Conservation (phyloP, 441 rosid genomes). For the Jatropha podagrica region DNA sequence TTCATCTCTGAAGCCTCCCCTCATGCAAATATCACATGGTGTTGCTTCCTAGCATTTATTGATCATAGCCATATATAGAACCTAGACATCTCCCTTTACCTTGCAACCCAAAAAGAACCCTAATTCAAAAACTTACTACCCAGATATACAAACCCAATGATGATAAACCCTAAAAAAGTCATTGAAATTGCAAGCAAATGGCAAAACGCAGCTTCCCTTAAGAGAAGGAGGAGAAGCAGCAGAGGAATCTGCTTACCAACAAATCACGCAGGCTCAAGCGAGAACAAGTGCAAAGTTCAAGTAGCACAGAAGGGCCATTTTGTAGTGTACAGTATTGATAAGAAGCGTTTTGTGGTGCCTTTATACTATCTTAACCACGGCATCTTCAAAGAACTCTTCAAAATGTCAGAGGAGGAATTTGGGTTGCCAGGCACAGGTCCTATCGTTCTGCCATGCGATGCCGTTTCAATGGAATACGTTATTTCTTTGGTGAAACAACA, state of each 20-base stretch:
- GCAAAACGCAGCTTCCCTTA: slow-evolving; percentile 1
- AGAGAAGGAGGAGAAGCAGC: neutral
- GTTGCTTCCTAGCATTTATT: neutral
- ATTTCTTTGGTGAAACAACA: neutral
- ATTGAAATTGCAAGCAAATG: slow-evolving; percentile 8
- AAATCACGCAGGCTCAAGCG: neutral
- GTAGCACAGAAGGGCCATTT: slow-evolving; percentile 12
- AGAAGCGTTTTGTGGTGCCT: slow-evolving; percentile 5
- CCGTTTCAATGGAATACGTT: neutral
- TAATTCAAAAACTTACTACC: too few relatives aligned
- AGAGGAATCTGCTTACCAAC: neutral
- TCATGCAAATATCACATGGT: neutral
- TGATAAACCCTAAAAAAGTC: neutral
- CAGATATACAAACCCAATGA: neutral
- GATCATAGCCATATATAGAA: neutral
- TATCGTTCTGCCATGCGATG: slow-evolving; percentile 17
- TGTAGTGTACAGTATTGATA: slow-evolving; percentile 10
- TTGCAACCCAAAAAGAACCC: neutral
- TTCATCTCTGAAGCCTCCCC: neutral
- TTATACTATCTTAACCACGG: neutral
- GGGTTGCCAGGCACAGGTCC: neutral
- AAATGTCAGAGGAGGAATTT: slow-evolving; percentile 11
- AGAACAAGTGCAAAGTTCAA: neutral
- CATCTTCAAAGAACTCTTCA: slow-evolving; percentile 10
- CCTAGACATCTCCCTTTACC: neutral